These are phyloP conservation scores for Neoboletus subvelutipes DNA, from an alignment of 768 basidiomycete genomes.

Conservation along the genomic window DNA sequence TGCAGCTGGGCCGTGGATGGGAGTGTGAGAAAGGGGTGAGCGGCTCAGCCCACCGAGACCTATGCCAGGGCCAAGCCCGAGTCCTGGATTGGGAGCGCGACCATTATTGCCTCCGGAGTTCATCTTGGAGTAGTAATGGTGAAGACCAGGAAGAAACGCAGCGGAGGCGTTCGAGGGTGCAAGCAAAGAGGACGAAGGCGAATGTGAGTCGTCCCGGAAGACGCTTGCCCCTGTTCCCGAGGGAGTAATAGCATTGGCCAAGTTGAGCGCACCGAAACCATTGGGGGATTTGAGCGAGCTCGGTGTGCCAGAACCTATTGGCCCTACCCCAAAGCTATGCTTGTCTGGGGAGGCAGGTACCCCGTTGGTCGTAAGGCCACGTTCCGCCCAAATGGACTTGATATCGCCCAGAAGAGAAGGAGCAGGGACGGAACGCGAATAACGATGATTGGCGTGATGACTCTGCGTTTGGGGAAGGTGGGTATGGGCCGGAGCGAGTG, in stretches of 20 bases:
- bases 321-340: constrained; percentile 21
- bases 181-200: constrained; percentile 37
- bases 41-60: constrained; percentile 29
- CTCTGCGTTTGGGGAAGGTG: constrained; percentile 19
- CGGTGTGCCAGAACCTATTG: constrained; percentile 43
- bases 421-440: constrained; percentile 81
- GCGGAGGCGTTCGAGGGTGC: constrained; percentile 78
- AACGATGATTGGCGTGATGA: constrained; percentile 52
- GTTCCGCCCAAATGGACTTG: constrained; percentile 79
- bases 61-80: constrained; percentile 22
- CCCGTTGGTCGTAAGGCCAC: constrained; percentile 32
- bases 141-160: constrained; percentile 75
- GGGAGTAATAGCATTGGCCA: constrained; percentile 10
- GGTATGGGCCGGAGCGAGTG: constrained; percentile 9
- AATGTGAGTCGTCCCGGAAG: constrained; percentile 37
- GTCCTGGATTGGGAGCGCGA: constrained; percentile 26
- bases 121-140: constrained; percentile 61
- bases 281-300: constrained; percentile 51
- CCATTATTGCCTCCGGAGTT: constrained; percentile 34
- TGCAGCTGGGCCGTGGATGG: constrained; percentile 25
- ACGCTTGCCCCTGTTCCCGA: constrained; percentile 20
- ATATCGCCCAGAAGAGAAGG: constrained; percentile 74
- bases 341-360: constrained; percentile 40
- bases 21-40: constrained; percentile 30
- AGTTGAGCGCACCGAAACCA: constrained; percentile 32